These are phyloP conservation scores for Hordeum marinum DNA, from an alignment of 176 grass and related monocot genomes.

Conservation along the genomic window DNA sequence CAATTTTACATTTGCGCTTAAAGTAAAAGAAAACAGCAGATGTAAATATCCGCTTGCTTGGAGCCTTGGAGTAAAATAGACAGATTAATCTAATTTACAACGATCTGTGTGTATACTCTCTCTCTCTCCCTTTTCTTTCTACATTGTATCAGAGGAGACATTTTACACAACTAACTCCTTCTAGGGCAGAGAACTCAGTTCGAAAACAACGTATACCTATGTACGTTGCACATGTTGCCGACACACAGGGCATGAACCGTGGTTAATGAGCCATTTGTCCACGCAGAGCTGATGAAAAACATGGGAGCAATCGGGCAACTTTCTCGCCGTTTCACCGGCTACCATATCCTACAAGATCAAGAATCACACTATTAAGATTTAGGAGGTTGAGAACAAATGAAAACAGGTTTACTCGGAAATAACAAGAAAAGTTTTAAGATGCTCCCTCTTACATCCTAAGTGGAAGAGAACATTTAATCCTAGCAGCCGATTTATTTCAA, in stretches of 20 bases:
- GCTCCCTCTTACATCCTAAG: no score
- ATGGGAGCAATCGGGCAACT: constrained; percentile 63
- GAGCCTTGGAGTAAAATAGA: not conserved
- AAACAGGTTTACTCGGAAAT: no score
- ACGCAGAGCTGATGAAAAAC: constrained; percentile 71
- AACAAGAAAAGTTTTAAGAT: no score
- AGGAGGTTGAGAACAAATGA: no score
- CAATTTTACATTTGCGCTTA: not conserved
- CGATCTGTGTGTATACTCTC: not conserved
- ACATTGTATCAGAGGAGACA: constrained; percentile 1
- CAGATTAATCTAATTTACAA: constrained; percentile 24
- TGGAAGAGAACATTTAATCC: no score
- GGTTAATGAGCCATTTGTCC: constrained; percentile 72
- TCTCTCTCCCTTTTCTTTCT: not conserved
- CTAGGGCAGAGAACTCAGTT: not conserved
- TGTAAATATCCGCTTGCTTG: not conserved
- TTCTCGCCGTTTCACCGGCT: constrained; percentile 56
- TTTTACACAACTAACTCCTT: not conserved
- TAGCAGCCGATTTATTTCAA: no score
- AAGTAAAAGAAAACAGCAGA: not conserved
- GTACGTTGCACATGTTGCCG: constrained; percentile 54
- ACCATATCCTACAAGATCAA: constrained; percentile 51
- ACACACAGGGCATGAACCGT: constrained; percentile 75
- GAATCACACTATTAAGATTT: not conserved
- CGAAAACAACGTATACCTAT: not conserved